Conservation (phyloP, 2,329 filamentous ascomycete genomes). For the Graphilbum fragrans region DNA sequence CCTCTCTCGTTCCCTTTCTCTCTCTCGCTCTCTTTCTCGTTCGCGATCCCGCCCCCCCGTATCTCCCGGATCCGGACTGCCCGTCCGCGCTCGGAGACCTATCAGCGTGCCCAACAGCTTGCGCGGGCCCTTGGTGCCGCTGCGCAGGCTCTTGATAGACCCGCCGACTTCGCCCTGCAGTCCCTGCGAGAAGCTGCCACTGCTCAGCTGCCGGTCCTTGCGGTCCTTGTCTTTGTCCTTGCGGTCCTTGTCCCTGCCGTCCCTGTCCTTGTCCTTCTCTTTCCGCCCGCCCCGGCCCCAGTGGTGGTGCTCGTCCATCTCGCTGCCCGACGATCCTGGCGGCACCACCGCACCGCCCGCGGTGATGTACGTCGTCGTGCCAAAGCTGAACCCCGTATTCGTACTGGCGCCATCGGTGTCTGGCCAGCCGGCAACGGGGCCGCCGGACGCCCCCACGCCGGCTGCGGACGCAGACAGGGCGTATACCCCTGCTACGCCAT, state of each 20-base stretch:
- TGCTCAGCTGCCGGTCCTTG: constrained; percentile 11
- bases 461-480: too few species aligned
- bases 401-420: constrained; percentile 13
- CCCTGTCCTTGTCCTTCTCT: neutral
- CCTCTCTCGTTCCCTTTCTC: neutral
- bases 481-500: too few species aligned
- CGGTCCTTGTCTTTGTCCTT: constrained; percentile 12
- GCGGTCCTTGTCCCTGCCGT: constrained; percentile 1
- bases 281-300: too few species aligned
- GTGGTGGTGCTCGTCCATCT: constrained; percentile 18
- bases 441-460: too few species aligned
- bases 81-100: constrained; percentile 16
- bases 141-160: constrained; percentile 23
- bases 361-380: neutral
- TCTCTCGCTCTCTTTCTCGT: neutral
- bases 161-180: constrained; percentile 19
- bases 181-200: constrained; percentile 9
- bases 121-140: constrained; percentile 26
- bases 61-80: constrained; percentile 15
- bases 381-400: constrained; percentile 3
- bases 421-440: too few species aligned
- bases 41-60: constrained; percentile 15
- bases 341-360: constrained; percentile 11
- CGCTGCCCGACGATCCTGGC: constrained; percentile 40
- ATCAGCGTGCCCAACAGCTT: constrained; percentile 30